These are phyloP conservation scores for Dinochytrium kinnereticum DNA, from an alignment of 371 early-diverging fungal genomes.

Conservation along the genomic window DNA sequence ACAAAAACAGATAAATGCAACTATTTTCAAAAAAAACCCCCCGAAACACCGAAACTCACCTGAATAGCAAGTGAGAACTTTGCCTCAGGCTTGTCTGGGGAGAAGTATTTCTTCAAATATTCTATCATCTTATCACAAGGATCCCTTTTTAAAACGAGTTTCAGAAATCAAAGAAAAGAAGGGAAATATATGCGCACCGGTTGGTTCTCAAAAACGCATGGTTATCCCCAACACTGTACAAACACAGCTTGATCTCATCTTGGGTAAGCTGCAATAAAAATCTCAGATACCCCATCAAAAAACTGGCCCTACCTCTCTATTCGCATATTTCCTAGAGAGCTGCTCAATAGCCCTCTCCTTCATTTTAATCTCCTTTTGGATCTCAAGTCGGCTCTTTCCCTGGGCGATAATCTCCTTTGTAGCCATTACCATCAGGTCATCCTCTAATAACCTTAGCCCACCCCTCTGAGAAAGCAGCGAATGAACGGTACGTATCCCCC, in stretches of 20 bases:
- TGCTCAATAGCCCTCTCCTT: conserved; percentile 91
- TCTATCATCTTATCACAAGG: conserved; percentile 92
- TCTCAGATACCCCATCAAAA: background rate
- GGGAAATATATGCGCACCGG: conserved; percentile 29
- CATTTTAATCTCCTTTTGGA: conserved; percentile 84
- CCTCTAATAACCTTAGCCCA: conserved; percentile 72
- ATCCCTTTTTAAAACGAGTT: conserved; percentile 65
- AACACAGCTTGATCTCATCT: conserved; percentile 84
- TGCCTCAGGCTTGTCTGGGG: conserved; percentile 56
- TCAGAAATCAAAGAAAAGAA: background rate
- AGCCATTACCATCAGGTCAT: conserved; percentile 80
- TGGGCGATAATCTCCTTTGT: conserved; percentile 89
- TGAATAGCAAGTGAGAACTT: conserved; percentile 81
- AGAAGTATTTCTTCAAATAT: conserved; percentile 72
- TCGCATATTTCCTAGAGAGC: conserved; percentile 78
- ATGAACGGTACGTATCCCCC: conserved; percentile 89
- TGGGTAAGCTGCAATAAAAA: conserved; percentile 35
- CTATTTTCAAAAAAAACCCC: background rate
- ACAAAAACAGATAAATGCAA: background rate
- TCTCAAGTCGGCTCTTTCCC: conserved; percentile 69
- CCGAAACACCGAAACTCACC: background rate
- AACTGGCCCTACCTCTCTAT: conserved; percentile 4
- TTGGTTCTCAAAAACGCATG: conserved; percentile 83
- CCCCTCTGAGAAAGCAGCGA: conserved; percentile 67
- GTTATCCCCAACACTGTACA: conserved; percentile 96